These are phyloP conservation scores for Leptographium radiaticola DNA, from an alignment of 2,329 filamentous ascomycete species.

Conservation along the genomic window DNA sequence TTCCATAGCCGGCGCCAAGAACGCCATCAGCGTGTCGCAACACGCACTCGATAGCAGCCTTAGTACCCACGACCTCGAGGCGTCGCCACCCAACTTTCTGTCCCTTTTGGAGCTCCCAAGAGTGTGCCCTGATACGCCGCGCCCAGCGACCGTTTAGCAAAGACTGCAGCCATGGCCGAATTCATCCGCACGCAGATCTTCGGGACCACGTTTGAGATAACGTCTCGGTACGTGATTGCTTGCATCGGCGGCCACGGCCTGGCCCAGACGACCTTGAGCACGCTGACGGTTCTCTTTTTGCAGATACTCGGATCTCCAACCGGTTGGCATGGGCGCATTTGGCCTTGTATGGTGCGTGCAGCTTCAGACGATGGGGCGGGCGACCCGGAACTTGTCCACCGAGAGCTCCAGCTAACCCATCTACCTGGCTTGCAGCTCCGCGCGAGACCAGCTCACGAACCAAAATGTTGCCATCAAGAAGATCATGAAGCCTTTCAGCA, in stretches of 20 bases:
- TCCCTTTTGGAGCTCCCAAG: not conserved
- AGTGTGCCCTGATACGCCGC: not conserved
- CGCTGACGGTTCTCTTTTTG: not conserved
- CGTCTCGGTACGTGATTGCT: conserved; percentile 58
- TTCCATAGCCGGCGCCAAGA: not conserved
- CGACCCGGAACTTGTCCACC: not conserved
- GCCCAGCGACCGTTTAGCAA: not conserved
- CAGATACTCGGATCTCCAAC: conserved; percentile 95
- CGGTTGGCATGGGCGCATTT: conserved; percentile 98
- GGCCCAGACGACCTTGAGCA: not conserved
- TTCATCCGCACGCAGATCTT: conserved; percentile 99
- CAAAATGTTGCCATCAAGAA: conserved; percentile 99
- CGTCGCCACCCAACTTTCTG: not conserved
- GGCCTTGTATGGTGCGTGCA: conserved; percentile 74
- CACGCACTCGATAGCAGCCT: too few relatives aligned
- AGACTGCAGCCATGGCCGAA: conserved; percentile 66
- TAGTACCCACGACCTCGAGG: too few relatives aligned
- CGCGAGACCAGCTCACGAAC: conserved; percentile 91
- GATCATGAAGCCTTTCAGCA: conserved; percentile 99
- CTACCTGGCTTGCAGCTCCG: conserved; percentile 51
- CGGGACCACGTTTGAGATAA: conserved; percentile 98
- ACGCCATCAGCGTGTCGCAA: too few relatives aligned
- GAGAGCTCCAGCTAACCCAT: not conserved
- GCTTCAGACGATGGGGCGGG: not conserved
- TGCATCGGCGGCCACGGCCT: not conserved